Evolutionary conservation across 768 basidiomycete genomes (phyloP).

Genomic region (Lactarius indigo): DNA sequence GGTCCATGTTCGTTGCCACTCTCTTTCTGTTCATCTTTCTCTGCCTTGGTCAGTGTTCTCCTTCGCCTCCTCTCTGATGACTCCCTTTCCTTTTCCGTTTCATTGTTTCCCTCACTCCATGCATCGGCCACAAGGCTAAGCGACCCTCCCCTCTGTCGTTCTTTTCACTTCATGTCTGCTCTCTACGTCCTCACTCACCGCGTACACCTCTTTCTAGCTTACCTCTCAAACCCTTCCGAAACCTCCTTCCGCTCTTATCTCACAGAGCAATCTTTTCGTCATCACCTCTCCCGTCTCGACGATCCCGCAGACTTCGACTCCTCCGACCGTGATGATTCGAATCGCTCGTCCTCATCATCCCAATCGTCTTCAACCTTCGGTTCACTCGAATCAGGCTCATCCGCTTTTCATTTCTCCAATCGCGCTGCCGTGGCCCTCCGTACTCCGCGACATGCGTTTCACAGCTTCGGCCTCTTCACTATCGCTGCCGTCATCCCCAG

Average conservation of each 20-base stretch:
- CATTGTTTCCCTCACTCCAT: slow-evolving; percentile 18
- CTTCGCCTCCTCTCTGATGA: slow-evolving; percentile 14
- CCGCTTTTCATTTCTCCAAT: slow-evolving; percentile 83
- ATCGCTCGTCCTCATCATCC: slow-evolving; percentile 28
- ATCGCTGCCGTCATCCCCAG: slow-evolving; percentile 73
- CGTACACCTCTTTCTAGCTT: slow-evolving; percentile 51
- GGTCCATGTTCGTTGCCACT: slow-evolving; percentile 66
- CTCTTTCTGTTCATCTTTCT: slow-evolving; percentile 66
- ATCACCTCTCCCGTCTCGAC: slow-evolving; percentile 84
- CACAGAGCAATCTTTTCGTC: slow-evolving; percentile 96
- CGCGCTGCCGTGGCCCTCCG: slow-evolving; percentile 89
- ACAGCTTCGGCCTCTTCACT: slow-evolving; percentile 83
- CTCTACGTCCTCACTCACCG: slow-evolving; percentile 25
- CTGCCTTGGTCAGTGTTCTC: slow-evolving; percentile 59
- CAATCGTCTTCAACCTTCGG: slow-evolving; percentile 21
- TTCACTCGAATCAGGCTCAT: slow-evolving; percentile 32
- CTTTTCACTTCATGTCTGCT: slow-evolving; percentile 8
- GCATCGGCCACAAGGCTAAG: background rate
- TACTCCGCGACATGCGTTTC: slow-evolving; percentile 86
- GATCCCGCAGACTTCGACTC: slow-evolving; percentile 56
- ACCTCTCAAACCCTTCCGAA: slow-evolving; percentile 92
- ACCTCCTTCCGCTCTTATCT: slow-evolving; percentile 91
- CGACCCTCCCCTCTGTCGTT: background rate
- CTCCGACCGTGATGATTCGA: slow-evolving; percentile 31
- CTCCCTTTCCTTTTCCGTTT: slow-evolving; percentile 10